Conservation (phyloP, 345 rosid genomes). For the Salix caprea region DNA sequence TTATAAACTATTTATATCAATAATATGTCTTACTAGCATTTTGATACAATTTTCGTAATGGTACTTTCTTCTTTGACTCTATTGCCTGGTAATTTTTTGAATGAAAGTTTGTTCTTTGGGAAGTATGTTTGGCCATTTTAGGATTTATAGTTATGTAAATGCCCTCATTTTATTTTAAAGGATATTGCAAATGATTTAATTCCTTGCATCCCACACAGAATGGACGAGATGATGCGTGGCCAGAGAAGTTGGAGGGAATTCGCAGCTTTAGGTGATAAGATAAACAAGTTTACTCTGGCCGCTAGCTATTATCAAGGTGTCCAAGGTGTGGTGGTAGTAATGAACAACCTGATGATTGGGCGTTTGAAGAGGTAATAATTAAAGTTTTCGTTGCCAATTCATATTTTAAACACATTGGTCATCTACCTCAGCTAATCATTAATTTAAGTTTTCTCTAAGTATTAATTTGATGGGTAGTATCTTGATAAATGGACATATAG, state of each 20-base stretch:
- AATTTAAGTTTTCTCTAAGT: not conserved
- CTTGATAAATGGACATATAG: not conserved
- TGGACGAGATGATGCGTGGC: conserved; percentile 99
- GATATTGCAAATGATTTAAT: not conserved
- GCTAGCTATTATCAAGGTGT: conserved; percentile 81
- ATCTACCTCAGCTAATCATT: not conserved
- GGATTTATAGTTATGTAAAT: too few species aligned
- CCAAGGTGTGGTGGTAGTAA: conserved; percentile 54
- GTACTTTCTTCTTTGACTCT: not conserved
- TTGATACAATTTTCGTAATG: not conserved
- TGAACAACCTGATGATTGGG: conserved; percentile 21
- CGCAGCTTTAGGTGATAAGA: conserved; percentile 75
- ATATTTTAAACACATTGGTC: not conserved
- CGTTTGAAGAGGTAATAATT: conserved; percentile 53
- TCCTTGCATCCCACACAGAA: conserved; percentile 35
- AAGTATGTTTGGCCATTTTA: too few species aligned
- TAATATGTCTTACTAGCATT: not conserved
- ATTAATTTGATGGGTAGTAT: not conserved
- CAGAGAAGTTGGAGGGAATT: conserved; percentile 95
- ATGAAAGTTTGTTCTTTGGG: not conserved
- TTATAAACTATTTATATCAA: not conserved
- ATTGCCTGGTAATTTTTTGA: not conserved
- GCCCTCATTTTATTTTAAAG: not conserved
- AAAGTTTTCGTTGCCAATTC: too few species aligned
- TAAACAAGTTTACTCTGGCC: conserved; percentile 60